These are phyloP conservation scores for Pseudevernia furfuracea DNA, from an alignment of 495 filamentous ascomycete species.

Conservation along the genomic window DNA sequence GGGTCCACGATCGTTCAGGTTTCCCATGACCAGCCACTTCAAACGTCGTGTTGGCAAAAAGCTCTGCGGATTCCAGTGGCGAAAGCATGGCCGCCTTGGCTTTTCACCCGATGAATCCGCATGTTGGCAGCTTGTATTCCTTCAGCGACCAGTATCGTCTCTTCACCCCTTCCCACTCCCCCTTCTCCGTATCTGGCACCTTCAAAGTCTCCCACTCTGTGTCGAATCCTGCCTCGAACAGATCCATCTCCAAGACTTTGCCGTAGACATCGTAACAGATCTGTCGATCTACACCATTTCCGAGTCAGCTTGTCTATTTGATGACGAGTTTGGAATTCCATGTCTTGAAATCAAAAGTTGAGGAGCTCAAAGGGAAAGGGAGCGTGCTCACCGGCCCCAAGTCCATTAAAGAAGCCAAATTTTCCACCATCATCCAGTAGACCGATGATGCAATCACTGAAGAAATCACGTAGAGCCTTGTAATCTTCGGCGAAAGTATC, in stretches of 20 bases:
- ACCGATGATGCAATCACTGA: constrained; percentile 75
- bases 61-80: not conserved
- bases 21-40: too few species aligned
- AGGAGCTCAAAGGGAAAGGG: not conserved
- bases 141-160: constrained; percentile 82
- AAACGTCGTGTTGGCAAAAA: not conserved
- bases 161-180: constrained; percentile 76
- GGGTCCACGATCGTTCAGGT: not conserved
- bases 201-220: constrained; percentile 73
- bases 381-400: constrained; percentile 56
- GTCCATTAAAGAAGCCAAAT: constrained; percentile 93
- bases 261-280: constrained; percentile 62
- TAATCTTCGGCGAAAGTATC: constrained; percentile 97
- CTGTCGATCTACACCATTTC: constrained; percentile 6
- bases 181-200: constrained; percentile 53
- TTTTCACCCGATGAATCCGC: constrained; percentile 22
- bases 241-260: constrained; percentile 85
- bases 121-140: constrained; percentile 59
- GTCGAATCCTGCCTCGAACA: constrained; percentile 86
- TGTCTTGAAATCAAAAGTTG: not conserved
- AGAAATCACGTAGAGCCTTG: constrained; percentile 73
- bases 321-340: not conserved
- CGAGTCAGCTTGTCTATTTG: not conserved
- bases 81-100: not conserved
- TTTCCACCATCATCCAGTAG: constrained; percentile 54